phyloP scores from a whole-genome alignment of 768 basidiomycete species.

The Rhizopogon roseolus region DNA sequence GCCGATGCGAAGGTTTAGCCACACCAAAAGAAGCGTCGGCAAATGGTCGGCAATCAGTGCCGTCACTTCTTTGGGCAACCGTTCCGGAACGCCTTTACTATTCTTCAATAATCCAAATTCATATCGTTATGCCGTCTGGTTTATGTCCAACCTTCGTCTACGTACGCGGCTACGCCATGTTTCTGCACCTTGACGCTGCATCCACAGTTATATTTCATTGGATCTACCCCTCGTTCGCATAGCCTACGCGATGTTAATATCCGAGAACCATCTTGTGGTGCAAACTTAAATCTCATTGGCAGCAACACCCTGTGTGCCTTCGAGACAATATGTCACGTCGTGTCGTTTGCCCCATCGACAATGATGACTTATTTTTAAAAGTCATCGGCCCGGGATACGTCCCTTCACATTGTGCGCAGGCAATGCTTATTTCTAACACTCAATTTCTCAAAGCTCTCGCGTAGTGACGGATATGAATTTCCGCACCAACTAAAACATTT shows the following conservation, averaged over 20 bases:
- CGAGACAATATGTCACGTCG: constrained; percentile 50
- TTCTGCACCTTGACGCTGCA: constrained; percentile 38
- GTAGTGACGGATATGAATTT: too few species aligned
- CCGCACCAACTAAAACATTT: too few species aligned
- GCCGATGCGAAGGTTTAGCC: too few species aligned
- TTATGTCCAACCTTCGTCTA: too few species aligned
- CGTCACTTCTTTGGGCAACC: too few species aligned
- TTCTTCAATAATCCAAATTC: too few species aligned
- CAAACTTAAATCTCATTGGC: constrained; percentile 2
- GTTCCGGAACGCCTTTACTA: too few species aligned
- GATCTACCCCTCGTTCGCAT: constrained; percentile 70
- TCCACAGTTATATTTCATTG: constrained; percentile 49
- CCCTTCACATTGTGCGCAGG: neutral
- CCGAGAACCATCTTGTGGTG: constrained; percentile 64
- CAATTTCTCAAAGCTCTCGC: too few species aligned
- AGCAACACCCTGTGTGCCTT: constrained; percentile 33
- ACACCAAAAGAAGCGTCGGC: too few species aligned
- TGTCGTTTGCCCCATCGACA: constrained; percentile 41
- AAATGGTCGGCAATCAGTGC: too few species aligned
- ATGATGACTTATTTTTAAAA: constrained; percentile 42
- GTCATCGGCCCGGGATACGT: constrained; percentile 8
- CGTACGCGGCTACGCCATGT: constrained; percentile 64
- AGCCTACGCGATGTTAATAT: constrained; percentile 55
- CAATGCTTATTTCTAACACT: neutral
- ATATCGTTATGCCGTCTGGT: too few species aligned